Base-by-base conservation (phyloP, 2,329 filamentous ascomycete genomes). In the Pseudogymnoascus sp. region DNA sequence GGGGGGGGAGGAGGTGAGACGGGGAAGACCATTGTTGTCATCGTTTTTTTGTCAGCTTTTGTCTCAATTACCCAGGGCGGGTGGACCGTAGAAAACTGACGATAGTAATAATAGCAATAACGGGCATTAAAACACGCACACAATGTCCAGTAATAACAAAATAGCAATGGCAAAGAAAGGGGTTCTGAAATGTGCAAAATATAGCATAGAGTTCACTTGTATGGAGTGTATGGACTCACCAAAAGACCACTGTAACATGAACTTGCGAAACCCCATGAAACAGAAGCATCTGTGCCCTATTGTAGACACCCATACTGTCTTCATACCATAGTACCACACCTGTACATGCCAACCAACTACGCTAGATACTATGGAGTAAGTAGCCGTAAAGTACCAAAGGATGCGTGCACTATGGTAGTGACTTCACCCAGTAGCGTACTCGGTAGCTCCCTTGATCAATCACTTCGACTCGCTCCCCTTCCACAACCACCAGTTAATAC, bases 401-500 rank as follows among this genome's bases (percentile, higher is more conserved):
- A 55, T 31, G 44, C 31, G 44, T 31, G 44, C 44, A 31, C 27
- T 51, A 51, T 44, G 41, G 41, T 44, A 51, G 44, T 31, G 31
- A 51, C 44, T 51, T 31, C n/a, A n/a, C n/a, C 44, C 44, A 51
- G 44, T 55, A 55, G 44, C 44, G 44, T 55, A 33, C 27, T 55
- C 44, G 44, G 44, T 55, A 55, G 44, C 44, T 55, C 44, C 44
- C 44, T 55, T 55, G 44, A 55, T 55, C 44, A 55, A 31, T 55
- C 44, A 55, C 44, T 55, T 55, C 44, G n/a, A 55, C 27, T 55
- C 44, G 44, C 44, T 33, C 44, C 44, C 44, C 29, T 31, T 33
- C 44, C 27, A 31, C 5, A 17, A 55, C 44, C 44, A 31, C 44
- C 44, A 55, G 35, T 10, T 36, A 13, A 55, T 33, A 33, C 48